Conservation (phyloP, 768 basidiomycete species). For the Suillus sp. region DNA sequence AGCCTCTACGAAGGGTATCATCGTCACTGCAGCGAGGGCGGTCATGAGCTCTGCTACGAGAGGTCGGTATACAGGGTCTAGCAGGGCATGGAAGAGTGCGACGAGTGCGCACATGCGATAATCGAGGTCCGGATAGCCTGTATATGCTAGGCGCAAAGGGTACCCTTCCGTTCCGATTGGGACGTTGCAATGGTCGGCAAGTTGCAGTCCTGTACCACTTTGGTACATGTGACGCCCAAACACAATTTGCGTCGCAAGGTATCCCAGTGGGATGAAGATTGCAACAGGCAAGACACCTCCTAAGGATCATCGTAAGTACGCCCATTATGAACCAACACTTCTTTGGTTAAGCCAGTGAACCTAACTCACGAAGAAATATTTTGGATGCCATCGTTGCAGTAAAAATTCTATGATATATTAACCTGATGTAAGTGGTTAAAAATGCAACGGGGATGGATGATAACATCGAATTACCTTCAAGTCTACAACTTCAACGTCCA, state of each 20-base stretch:
- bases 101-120: conserved; percentile 45
- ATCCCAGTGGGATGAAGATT: conserved; percentile 22
- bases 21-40: conserved; percentile 20
- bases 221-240: conserved; percentile 18
- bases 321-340: neutral
- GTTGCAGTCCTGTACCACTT: conserved; percentile 15
- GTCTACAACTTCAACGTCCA: too few species aligned
- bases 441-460: neutral
- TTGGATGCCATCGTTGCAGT: conserved; percentile 2
- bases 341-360: neutral
- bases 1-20: conserved; percentile 50
- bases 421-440: neutral
- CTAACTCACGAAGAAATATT: conserved; percentile 8
- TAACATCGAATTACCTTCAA: neutral
- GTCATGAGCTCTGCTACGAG: conserved; percentile 21
- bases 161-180: conserved; percentile 7
- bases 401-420: neutral
- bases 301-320: conserved; percentile 4
- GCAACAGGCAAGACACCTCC: conserved; percentile 22
- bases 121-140: conserved; percentile 40
- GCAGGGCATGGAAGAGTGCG: conserved; percentile 44
- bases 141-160: conserved; percentile 44
- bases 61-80: conserved; percentile 21
- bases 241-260: conserved; percentile 16
- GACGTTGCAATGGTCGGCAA: conserved; percentile 39